Evolutionary conservation across 495 filamentous ascomycete species (phyloP), one percentile per base, ranked within the genome.

Genomic region (Penicillium paxilli): DNA sequence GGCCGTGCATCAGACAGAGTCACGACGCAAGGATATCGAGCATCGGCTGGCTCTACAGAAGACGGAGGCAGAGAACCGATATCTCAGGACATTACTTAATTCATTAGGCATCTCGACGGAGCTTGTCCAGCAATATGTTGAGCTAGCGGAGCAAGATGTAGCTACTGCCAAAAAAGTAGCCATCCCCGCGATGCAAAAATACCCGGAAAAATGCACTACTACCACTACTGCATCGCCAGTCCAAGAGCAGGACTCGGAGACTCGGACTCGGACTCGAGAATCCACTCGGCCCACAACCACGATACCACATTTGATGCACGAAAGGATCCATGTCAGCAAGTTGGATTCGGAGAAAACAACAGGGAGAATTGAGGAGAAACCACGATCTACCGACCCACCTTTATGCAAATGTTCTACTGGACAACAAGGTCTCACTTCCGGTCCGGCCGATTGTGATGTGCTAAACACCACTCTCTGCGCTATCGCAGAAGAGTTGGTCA

Each of bases 1-100:
- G 41, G 78, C 79, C n/a, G 54, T 70, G 7, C 86, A 75, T 57
- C 84, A 92, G 62, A 59, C 70, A 45, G 50, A 71, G 45, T 56
- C 60, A 5, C 65, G 67, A 12, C 63, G 60, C 16, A 67, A 62
- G 40, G 73, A 77, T 44, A 64, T 77, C 7, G 62, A 72, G 33
- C 62, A 76, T 41, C 59, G 72, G 28, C 47, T 77, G 5, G 54
- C 55, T 1, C 51, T 67, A 7, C 74, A 77, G 57, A 74, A 59
- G 48, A 44, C 76, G 1, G 64, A 75, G 47, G 65, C 67, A 0
- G 74, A 77, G 55, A 77, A 77, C 49, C 55, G 55, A 4, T 64
- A 64, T 23, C 50, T 77, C 33, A 66, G 47, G 47, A 38, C 44
- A 26, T 55, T 76, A 7, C 38, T 76, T 16, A 49, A 49, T 10